phyloP scores from a whole-genome alignment of 495 filamentous ascomycete species.

The Penicillium cinerascens region DNA sequence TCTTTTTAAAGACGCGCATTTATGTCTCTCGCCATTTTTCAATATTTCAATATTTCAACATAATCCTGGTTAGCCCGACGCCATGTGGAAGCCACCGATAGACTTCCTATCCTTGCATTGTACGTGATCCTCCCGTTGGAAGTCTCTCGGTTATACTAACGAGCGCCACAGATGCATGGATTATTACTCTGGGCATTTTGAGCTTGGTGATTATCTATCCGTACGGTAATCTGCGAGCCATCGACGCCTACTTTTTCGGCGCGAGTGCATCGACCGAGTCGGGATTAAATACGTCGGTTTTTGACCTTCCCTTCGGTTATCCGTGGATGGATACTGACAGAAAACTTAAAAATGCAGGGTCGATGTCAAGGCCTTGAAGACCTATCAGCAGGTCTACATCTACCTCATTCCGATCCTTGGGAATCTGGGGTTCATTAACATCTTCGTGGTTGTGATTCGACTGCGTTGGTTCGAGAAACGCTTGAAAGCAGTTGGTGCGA shows the following conservation, averaged over 20 bases:
- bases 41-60: no score
- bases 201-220: conserved; percentile 36
- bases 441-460: conserved; percentile 30
- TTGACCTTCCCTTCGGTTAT: conserved; percentile 14
- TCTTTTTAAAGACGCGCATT: neutral
- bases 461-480: conserved; percentile 35
- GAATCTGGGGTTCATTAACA: conserved; percentile 38
- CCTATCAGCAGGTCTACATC: conserved; percentile 38
- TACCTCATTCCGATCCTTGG: conserved; percentile 33
- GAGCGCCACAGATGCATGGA: conserved; percentile 32
- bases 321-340: neutral
- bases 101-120: conserved; percentile 73
- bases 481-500: conserved; percentile 19
- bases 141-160: conserved; percentile 1
- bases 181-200: conserved; percentile 31
- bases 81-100: conserved; percentile 34
- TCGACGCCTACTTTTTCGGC: conserved; percentile 46
- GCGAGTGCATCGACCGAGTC: conserved; percentile 41
- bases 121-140: conserved; percentile 5
- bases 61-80: neutral
- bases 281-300: conserved; percentile 36
- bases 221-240: conserved; percentile 36
- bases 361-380: conserved; percentile 34
- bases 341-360: conserved; percentile 15
- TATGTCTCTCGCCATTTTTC: neutral